A percentile compares a stretch with the other conserved stretches of the same genome.
phyloP scores from a whole-genome alignment of 305 asterid species.

The Rubia peregrina region DNA sequence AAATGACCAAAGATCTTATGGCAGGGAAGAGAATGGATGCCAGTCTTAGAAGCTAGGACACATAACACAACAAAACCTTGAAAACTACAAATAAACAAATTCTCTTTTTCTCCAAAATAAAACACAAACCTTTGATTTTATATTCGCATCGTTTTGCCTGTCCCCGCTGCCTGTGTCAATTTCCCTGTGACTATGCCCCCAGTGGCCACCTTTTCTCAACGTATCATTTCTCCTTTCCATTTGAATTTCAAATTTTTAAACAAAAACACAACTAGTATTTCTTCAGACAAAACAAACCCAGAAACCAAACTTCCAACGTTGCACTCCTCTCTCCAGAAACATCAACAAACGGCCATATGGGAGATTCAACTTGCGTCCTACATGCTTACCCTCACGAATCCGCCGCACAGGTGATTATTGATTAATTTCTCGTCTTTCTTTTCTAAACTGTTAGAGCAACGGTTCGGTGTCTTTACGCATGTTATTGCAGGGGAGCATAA shows the following conservation, averaged over 20 bases:
- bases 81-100: neutral
- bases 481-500: constrained; percentile 40
- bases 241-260: constrained; percentile 39
- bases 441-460: neutral
- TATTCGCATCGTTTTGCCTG: neutral
- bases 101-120: neutral
- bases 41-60: constrained; percentile 7
- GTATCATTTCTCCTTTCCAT: constrained; percentile 20
- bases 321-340: neutral
- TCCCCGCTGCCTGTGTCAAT: neutral
- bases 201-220: constrained; percentile 25
- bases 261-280: neutral
- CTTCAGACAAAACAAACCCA: neutral
- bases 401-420: constrained; percentile 42
- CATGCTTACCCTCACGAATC: constrained; percentile 56
- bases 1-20: constrained; percentile 15
- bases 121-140: neutral
- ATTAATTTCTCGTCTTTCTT: neutral
- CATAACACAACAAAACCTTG: neutral
- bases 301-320: constrained; percentile 3
- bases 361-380: constrained; percentile 71
- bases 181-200: neutral
- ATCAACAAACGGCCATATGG: constrained; percentile 31
- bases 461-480: no score
- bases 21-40: constrained; percentile 4